Conservation (phyloP, 2,329 filamentous ascomycete species). For the Apiospora saccharicola region DNA sequence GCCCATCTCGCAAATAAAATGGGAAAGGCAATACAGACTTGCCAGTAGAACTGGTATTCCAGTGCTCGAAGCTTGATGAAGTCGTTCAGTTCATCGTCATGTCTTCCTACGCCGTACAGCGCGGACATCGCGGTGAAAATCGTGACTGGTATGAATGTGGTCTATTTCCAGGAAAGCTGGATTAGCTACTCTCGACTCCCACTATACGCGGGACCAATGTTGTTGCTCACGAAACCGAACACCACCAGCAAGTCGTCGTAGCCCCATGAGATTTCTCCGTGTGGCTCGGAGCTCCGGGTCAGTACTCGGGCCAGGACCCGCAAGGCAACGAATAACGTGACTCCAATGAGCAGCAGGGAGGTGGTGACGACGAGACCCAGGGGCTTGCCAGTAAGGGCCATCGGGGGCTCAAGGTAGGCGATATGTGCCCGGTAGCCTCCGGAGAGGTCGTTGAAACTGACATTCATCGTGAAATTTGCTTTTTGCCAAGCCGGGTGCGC, state of each 20-base stretch:
- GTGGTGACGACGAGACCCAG: background rate
- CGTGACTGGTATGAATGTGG: constrained; percentile 1
- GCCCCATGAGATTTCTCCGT: background rate
- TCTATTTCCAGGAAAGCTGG: background rate
- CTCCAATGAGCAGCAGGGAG: background rate
- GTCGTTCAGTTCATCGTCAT: background rate
- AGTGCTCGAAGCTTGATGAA: background rate
- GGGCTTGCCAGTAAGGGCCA: background rate
- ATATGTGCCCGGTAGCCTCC: background rate
- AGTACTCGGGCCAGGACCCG: background rate
- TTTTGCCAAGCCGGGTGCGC: background rate
- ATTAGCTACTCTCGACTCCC: background rate
- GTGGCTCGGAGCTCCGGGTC: background rate
- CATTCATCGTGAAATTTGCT: background rate
- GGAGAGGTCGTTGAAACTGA: background rate
- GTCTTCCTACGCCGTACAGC: background rate
- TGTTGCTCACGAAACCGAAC: background rate
- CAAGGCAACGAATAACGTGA: background rate
- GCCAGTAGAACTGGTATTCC: constrained; percentile 5
- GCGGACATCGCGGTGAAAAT: background rate
- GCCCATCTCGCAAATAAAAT: background rate
- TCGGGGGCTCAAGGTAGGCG: background rate
- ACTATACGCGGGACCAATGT: background rate
- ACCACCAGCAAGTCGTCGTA: background rate
- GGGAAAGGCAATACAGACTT: background rate